Evolutionary conservation across 2,329 filamentous ascomycete species (phyloP).

Genomic region (Davidsoniella eucalypti): DNA sequence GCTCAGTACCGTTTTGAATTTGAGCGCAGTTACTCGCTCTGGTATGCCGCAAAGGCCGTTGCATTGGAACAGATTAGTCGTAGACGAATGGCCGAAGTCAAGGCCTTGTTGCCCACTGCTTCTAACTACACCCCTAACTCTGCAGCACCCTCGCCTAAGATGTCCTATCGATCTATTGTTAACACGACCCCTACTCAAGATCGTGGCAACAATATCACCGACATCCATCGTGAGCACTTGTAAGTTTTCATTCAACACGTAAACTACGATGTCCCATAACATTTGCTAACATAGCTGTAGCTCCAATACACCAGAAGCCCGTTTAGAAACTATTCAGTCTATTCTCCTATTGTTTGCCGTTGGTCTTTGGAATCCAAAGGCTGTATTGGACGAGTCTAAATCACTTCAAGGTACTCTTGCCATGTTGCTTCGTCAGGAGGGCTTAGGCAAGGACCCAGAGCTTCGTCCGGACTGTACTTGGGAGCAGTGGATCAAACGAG

Average conservation of each 20-base stretch:
- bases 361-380: slow-evolving; percentile 44
- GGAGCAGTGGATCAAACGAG: slow-evolving; percentile 43
- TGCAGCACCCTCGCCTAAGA: slow-evolving; percentile 40
- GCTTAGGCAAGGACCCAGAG: slow-evolving; percentile 20
- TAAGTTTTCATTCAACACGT: slow-evolving; percentile 22
- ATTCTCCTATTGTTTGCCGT: slow-evolving; percentile 43
- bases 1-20: slow-evolving; percentile 49
- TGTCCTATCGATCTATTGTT: slow-evolving; percentile 41
- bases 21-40: slow-evolving; percentile 40
- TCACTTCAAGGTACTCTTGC: slow-evolving; percentile 41
- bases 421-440: slow-evolving; percentile 41
- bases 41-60: slow-evolving; percentile 44
- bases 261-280: no score
- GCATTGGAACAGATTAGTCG: slow-evolving; percentile 42
- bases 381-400: slow-evolving; percentile 42
- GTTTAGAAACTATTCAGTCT: slow-evolving; percentile 49
- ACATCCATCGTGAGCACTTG: slow-evolving; percentile 43
- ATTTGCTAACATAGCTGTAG: slow-evolving; percentile 21
- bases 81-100: slow-evolving; percentile 38
- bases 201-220: slow-evolving; percentile 28
- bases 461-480: slow-evolving; percentile 23
- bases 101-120: slow-evolving; percentile 38
- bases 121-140: slow-evolving; percentile 44
- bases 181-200: slow-evolving; percentile 24
- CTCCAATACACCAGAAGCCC: slow-evolving; percentile 40